phyloP scores from a whole-genome alignment of 2,329 filamentous ascomycete species.

The Colletotrichum simmondsii region DNA sequence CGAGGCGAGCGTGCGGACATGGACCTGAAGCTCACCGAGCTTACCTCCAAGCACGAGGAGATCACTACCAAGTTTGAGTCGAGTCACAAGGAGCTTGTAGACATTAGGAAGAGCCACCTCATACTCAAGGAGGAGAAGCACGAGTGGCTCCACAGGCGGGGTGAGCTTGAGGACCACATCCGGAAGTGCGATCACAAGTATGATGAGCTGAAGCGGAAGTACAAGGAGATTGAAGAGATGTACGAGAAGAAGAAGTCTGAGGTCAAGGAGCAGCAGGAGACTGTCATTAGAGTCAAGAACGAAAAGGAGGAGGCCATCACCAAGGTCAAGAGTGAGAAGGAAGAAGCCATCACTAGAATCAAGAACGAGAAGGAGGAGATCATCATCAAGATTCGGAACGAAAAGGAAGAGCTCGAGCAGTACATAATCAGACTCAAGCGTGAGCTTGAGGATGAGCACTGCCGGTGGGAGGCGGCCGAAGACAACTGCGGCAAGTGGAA shows the following conservation, averaged over 20 bases:
- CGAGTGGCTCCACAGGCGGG: not conserved
- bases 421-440: constrained; percentile 11
- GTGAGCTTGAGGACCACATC: constrained; percentile 11
- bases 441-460: constrained; percentile 16
- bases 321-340: constrained; percentile 6
- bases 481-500: constrained; percentile 23
- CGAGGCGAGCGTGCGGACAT: constrained; percentile 20
- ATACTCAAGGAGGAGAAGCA: constrained; percentile 21
- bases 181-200: constrained; percentile 20
- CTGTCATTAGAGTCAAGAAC: not conserved
- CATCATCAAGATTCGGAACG: not conserved
- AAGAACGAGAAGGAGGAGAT: constrained; percentile 10
- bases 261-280: constrained; percentile 23
- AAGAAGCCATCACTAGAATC: constrained; percentile 14
- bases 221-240: constrained; percentile 20
- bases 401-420: constrained; percentile 23
- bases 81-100: constrained; percentile 11
- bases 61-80: constrained; percentile 8
- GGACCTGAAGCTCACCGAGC: constrained; percentile 17
- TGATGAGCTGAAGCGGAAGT: constrained; percentile 23
- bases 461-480: constrained; percentile 19
- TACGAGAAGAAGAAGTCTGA: constrained; percentile 23
- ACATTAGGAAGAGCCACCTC: constrained; percentile 6
- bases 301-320: constrained; percentile 22
- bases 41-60: constrained; percentile 20